Evolutionary conservation across 305 asterid genomes (phyloP), one percentile per base, ranked within the genome.

Genomic region (Solanum chacoense): DNA sequence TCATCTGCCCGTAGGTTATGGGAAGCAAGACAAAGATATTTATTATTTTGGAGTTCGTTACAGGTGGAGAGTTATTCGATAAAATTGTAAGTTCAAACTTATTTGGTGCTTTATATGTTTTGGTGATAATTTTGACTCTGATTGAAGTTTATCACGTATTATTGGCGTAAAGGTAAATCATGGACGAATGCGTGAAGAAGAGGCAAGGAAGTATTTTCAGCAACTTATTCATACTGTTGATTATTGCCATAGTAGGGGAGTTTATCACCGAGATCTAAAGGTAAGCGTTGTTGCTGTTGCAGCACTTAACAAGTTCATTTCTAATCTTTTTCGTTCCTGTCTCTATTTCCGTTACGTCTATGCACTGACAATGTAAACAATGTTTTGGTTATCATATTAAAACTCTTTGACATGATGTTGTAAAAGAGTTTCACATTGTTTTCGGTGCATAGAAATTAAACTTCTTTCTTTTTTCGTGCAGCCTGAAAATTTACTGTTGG

Each of bases 51-150:
- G 99, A 96, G 91, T 96, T 91, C 11, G 93, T 95, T 88, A 93
- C 98, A 8, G 98, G 99, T 24, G 98, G 98, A 90, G 99, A 96
- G 95, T 96, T 96, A 78, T 96, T 96, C 8, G 98, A 95, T 93
- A 96, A 96, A 94, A 95, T 96, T 88, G 99, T 95, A 91, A 95
- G 99, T 85, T 79, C 28, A 34, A 22, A 72, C 73, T 45, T 16
- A 14, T 37, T 26, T 37, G 24, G 72, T 42, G 38, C 63, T 59
- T 34, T 34, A 40, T 36, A 36, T 75, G 24, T 37, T n/a, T 5
- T 76, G 13, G 31, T 42, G 55, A 59, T 31, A 6, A 31, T 85
- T 50, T 85, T 37, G 20, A 11, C 37, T 40, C 24, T 32, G 31
- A 38, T 65, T 31, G 40, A 36, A 20, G 72, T 22, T 8, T 24